Base-by-base conservation (phyloP, 257 asterid species). In the Nicotiana sylvestris region DNA sequence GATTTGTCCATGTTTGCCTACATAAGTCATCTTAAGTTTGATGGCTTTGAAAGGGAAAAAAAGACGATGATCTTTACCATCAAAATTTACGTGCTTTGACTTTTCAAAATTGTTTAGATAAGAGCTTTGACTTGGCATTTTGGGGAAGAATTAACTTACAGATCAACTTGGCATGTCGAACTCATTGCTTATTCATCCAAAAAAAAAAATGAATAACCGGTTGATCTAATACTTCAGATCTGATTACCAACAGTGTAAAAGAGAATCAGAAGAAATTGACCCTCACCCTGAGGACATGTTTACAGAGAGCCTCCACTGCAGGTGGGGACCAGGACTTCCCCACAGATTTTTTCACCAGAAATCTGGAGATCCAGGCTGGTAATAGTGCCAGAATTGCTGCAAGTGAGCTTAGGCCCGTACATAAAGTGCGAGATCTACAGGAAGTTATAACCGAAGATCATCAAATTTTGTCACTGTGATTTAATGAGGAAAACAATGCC, bases 251-350 rank as follows among this genome's bases (percentile, higher is more conserved):
- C 64, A 3, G 61, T 18, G 1, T 51, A 3, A 27, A 74, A 15
- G 39, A 74, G 62, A 74, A 74, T 6, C 2, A 9, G 30, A 65
- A 43, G 76, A 76, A 70, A 81, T 9, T 76, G 77, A 85, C 32
- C 29, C 77, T 65, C 79, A 96, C 99, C 97, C 91, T 88, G 82
- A 96, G 90, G 69, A 92, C 89, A 85, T 87, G 91, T 49, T 90
- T 83, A 86, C 91, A 85, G 33, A 96, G 81, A 84, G 88, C 90
- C 53, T 91, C 94, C 80, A 90, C 85, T 12, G 98, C 94, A 61
- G 91, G 67, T 83, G 94, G 82, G 65, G 97, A 92, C 97, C 98
- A 96, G 57, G 88, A 84, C 76, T 89, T 90, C 65, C 93, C 99
- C 0, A 94, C 56, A 32, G 90, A 84, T 58, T 66, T 84, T 84